Evolutionary conservation across 1,284 basidiomycete genomes (phyloP).

Genomic region (Bjerkandera adusta): DNA sequence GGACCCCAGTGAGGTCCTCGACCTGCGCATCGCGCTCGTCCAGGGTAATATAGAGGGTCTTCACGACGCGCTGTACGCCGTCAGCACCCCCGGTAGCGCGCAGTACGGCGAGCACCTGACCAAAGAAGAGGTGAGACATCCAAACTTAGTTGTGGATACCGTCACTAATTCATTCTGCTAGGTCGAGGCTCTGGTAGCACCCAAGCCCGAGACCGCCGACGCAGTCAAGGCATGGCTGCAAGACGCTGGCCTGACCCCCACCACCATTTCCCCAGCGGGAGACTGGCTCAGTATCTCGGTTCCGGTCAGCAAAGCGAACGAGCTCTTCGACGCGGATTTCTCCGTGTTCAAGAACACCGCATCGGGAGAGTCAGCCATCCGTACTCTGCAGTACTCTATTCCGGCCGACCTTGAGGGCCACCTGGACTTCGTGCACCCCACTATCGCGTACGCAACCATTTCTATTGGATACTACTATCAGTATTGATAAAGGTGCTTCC

Average conservation of each 20-base stretch:
- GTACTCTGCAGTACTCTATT: slow-evolving; percentile 42
- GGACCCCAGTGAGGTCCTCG: slow-evolving; percentile 18
- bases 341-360: slow-evolving; percentile 34
- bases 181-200: slow-evolving; percentile 38
- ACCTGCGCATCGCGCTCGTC: slow-evolving; percentile 25
- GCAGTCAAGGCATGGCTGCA: slow-evolving; percentile 39
- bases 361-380: slow-evolving; percentile 30
- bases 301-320: slow-evolving; percentile 38
- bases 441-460: slow-evolving; percentile 29
- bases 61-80: slow-evolving; percentile 29
- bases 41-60: slow-evolving; percentile 22
- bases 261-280: slow-evolving; percentile 31
- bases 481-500: background rate
- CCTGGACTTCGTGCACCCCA: slow-evolving; percentile 41
- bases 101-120: slow-evolving; percentile 32
- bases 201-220: slow-evolving; percentile 31
- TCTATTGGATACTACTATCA: too few relatives aligned
- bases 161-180: slow-evolving; percentile 14
- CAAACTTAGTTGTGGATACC: slow-evolving; percentile 16
- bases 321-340: slow-evolving; percentile 39
- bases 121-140: slow-evolving; percentile 30
- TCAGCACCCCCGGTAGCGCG: slow-evolving; percentile 32
- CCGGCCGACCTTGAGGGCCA: slow-evolving; percentile 35
- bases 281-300: slow-evolving; percentile 41
- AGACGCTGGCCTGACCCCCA: slow-evolving; percentile 32